These are phyloP conservation scores for Malassezia yamatoensis DNA, from an alignment of 1,284 basidiomycete species.

Conservation along the genomic window DNA sequence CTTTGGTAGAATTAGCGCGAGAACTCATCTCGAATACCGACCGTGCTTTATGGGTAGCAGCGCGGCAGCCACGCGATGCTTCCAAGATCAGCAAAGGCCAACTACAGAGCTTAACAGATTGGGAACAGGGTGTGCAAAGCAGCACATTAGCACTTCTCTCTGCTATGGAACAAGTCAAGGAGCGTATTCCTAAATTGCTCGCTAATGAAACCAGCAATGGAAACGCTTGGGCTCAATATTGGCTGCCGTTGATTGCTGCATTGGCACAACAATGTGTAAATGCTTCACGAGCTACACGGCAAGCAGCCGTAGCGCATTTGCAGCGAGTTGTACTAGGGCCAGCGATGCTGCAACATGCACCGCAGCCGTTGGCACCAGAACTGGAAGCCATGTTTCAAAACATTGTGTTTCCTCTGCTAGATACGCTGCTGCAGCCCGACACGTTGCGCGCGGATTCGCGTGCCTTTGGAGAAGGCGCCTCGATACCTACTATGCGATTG, in stretches of 20 bases:
- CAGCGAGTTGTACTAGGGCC: conserved; percentile 79
- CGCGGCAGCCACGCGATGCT: conserved; percentile 17
- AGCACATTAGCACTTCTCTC: conserved; percentile 74
- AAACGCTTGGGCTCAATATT: conserved; percentile 65
- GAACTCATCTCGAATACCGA: conserved; percentile 60
- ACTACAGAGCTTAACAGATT: conserved; percentile 43
- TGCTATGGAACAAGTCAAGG: conserved; percentile 52
- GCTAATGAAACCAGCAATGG: conserved; percentile 42
- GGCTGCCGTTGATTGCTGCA: conserved; percentile 66
- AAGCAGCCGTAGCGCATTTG: conserved; percentile 69
- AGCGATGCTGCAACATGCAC: conserved; percentile 56
- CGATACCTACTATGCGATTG: conserved; percentile 75
- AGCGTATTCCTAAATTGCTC: conserved; percentile 30
- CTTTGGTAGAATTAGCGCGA: conserved; percentile 69
- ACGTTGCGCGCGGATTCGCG: conserved; percentile 66
- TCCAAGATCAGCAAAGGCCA: conserved; percentile 36
- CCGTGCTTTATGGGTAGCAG: conserved; percentile 26
- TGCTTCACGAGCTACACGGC: conserved; percentile 71
- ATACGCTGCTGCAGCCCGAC: conserved; percentile 79
- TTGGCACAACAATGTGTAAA: conserved; percentile 78
- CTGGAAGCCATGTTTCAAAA: conserved; percentile 63
- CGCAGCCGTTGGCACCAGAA: conserved; percentile 1
- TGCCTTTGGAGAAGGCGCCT: conserved; percentile 51
- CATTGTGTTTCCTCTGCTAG: conserved; percentile 81
- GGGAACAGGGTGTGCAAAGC: conserved; percentile 50